phyloP scores from a whole-genome alignment of 2,329 filamentous ascomycete genomes.

The Fusarium setosum region DNA sequence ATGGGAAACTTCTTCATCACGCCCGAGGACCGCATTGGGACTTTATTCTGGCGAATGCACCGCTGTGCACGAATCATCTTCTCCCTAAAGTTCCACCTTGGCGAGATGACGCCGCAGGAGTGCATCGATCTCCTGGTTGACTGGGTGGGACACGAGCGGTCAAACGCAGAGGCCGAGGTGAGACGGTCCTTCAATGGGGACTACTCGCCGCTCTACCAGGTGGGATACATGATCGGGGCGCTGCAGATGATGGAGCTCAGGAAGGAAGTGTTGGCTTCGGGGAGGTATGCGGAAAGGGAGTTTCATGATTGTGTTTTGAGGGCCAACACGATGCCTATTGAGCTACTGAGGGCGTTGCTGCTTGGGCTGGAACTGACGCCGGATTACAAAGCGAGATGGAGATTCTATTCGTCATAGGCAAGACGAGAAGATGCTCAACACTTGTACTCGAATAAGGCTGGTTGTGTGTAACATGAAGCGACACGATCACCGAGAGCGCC shows the following conservation, averaged over 20 bases:
- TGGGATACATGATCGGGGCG: slow-evolving; percentile 69
- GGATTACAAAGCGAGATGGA: slow-evolving; percentile 62
- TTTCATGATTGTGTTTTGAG: slow-evolving; percentile 66
- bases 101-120: slow-evolving; percentile 62
- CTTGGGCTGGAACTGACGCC: slow-evolving; percentile 52
- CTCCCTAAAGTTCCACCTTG: slow-evolving; percentile 68
- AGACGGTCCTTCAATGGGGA: slow-evolving; percentile 65
- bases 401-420: slow-evolving; percentile 49
- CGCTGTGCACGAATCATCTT: slow-evolving; percentile 70
- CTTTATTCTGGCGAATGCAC: slow-evolving; percentile 73
- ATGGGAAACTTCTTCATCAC: slow-evolving; percentile 61
- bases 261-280: slow-evolving; percentile 56
- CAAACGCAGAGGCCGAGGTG: slow-evolving; percentile 70
- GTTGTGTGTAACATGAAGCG: too few species aligned
- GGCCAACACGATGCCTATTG: slow-evolving; percentile 65
- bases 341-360: slow-evolving; percentile 63
- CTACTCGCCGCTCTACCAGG: slow-evolving; percentile 69
- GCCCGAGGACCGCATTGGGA: slow-evolving; percentile 65
- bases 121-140: slow-evolving; percentile 68
- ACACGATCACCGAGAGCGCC: too few species aligned
- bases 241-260: slow-evolving; percentile 65
- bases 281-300: slow-evolving; percentile 58
- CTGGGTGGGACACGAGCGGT: slow-evolving; percentile 67
- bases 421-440: neutral
- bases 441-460: too few species aligned